phyloP scores from a whole-genome alignment of 108 stramenopile genomes.

The Fistulifera solaris region DNA sequence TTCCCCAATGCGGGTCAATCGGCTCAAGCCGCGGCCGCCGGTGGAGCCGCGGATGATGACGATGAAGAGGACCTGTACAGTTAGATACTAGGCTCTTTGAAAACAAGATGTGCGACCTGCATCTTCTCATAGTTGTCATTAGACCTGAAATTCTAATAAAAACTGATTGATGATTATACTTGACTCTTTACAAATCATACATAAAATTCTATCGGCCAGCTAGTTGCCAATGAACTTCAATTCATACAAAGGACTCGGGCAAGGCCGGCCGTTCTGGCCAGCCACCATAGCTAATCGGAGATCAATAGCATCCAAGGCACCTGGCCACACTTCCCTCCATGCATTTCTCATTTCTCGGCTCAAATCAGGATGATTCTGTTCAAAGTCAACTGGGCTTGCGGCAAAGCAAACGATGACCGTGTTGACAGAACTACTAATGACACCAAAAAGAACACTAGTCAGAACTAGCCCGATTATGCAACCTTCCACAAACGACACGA shows the following conservation, averaged over 20 bases:
- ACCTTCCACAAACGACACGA: slow-evolving; percentile 49
- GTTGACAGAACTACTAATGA: slow-evolving; percentile 67
- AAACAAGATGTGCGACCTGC: no score
- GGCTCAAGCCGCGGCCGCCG: slow-evolving; percentile 29
- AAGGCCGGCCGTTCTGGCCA: no score
- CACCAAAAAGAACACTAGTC: slow-evolving; percentile 41
- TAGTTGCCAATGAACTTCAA: no score
- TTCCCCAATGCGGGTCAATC: slow-evolving; percentile 59
- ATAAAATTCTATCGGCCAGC: no score
- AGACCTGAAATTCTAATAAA: no score
- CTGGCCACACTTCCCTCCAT: slow-evolving; percentile 87
- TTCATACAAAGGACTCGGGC: no score
- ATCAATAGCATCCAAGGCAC: slow-evolving; percentile 66
- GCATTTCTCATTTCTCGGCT: slow-evolving; percentile 65
- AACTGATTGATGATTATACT: no score
- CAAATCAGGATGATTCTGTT: slow-evolving; percentile 65
- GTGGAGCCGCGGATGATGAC: slow-evolving; percentile 67
- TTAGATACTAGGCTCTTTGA: slow-evolving; percentile 8
- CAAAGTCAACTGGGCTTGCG: slow-evolving; percentile 70
- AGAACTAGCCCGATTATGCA: slow-evolving; percentile 50
- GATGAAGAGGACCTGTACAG: slow-evolving; percentile 96
- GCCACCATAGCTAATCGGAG: slow-evolving; percentile 17
- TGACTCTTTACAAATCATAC: no score
- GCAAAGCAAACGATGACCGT: slow-evolving; percentile 86
- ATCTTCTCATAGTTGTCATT: no score